Base-by-base conservation (phyloP, 768 basidiomycete genomes). In the Paxillus ammoniavirescens region DNA sequence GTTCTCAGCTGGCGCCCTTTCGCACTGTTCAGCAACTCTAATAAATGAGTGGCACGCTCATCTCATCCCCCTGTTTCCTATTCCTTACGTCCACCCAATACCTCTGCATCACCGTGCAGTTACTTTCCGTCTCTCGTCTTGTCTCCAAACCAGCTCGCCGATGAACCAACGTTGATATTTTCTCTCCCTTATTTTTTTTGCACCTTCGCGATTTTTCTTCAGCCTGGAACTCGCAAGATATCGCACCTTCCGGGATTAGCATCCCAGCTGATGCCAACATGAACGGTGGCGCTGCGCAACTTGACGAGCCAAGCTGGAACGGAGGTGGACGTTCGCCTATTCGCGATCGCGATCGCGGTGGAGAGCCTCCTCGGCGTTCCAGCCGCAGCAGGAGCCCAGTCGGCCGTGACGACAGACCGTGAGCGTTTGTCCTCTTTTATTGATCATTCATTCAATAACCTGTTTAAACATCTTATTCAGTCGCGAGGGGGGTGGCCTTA, bases 141-240 rank as follows among this genome's bases (percentile, higher is more conserved):
- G 55, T 70, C 60, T 67, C 56, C 61, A 40, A 43, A 58, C 63
- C 63, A 64, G 56, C 62, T 57, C 54, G 57, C 60, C 71, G 49
- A 56, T 73, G 65, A 68, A 73, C 66, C 75, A 41, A 67, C 70
- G 42, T 77, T 81, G 70, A 77, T 73, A 65, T 69, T 55, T 67
- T 71, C 62, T 66, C 66, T 68, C 65, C 65, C 69, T 65, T 55
- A 45, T 65, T 68, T 26, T 26, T 65, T 66, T 66, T 59, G 63
- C 71, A 71, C 67, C 53, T 68, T 72, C 64, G 64, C 60, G 37
- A 48, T 50, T 62, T 63, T 57, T 64, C 67, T 70, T 68, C 83
- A 89, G 89, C 89, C 65, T 90, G 88, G 89, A 87, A 89, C 74
- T 81, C 85, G 35, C 86, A 87, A 82, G 89, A 91, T 60, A 88